Evolutionary conservation across 2,329 filamentous ascomycete species (phyloP), one percentile per base, ranked within the genome.

Genomic region (Grosmannia huntii): DNA sequence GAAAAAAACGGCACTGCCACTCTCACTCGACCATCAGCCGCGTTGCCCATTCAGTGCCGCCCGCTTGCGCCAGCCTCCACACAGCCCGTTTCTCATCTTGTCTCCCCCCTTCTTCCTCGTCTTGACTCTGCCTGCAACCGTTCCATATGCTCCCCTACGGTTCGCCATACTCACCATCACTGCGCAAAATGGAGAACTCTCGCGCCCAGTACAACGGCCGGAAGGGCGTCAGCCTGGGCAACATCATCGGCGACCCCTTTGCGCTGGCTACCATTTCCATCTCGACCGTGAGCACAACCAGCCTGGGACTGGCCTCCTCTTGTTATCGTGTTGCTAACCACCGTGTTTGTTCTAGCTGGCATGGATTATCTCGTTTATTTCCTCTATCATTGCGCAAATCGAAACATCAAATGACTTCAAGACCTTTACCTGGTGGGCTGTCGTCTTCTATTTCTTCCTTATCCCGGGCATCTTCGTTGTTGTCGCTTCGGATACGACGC

Each of bases 181-280:
- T 90, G 68, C 78, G 76, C 73, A 90, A 90, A 84, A 90, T 90
- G 87, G 87, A 90, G 77, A 78, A 83, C 70, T 80, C 80, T 64
- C 78, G 82, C 69, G 75, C 67, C 62, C 72, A 74, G 64, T 81
- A 84, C 68, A 76, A 75, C 57, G 72, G 77, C 68, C 76, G 80
- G 68, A 76, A 71, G 68, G 75, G 76, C 66, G 85, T 96, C 72
- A 86, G 82, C 71, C 73, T 91, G 72, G 88, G 88, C 70, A 95
- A 96, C 73, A 90, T 99, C 66, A 80, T 96, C 61, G 94, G 94
- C 66, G 92, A 99, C 74, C 94, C 94, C 6, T 97, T 99, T 73
- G 91, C 92, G 60, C 81, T 99, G 61, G 90, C 91, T 58, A 97
- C 94, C 41, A 83, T 95, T 63, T 96, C 92, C 59, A 96, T 97